Evolutionary conservation across 306 rosid genomes (phyloP), one percentile per base, ranked within the genome.

Genomic region (Calophaca sinica): DNA sequence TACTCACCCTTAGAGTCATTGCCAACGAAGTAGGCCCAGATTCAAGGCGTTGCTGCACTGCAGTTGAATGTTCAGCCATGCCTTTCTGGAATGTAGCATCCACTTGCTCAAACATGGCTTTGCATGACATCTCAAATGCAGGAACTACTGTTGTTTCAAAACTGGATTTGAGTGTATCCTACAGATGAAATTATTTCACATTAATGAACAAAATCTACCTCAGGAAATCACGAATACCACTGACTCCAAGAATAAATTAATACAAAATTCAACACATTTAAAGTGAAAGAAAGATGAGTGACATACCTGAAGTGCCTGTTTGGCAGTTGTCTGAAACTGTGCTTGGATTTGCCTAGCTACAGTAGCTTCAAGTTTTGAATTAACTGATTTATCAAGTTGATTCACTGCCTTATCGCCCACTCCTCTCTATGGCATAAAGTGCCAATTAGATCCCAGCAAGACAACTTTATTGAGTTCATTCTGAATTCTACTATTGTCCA

Each of bases 331-430:
- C 87, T 92, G 99, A 83, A 96, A 92, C 79, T 96, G 99, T 4
- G 92, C 96, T 87, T 96, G 99, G 72, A 96, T 90, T 81, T 96
- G 98, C 85, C 99, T 87, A 13, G 98, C 94, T 62, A 96, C 93
- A 12, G 98, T 90, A 50, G 89, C 91, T 89, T 96, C 99, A 59
- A 96, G 91, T 82, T 89, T 96, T 80, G 90, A 62, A 86, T 72
- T 85, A 13, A 96, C 92, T 33, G 97, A 92, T 79, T 96, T 96
- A 60, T 96, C 99, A 67, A 96, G 86, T 83, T 92, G 99, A 86
- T 84, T 96, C 66, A 92, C 97, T 66, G 98, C 89, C 83, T 96
- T 96, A 75, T 96, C 98, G 68, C 97, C 87, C 35, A 90, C 99
- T 78, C 99, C 99, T 89, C 96, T 92, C 99, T 96, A 79, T 61